phyloP scores from a whole-genome alignment of 441 rosid species.

The Brassica hybrid region DNA sequence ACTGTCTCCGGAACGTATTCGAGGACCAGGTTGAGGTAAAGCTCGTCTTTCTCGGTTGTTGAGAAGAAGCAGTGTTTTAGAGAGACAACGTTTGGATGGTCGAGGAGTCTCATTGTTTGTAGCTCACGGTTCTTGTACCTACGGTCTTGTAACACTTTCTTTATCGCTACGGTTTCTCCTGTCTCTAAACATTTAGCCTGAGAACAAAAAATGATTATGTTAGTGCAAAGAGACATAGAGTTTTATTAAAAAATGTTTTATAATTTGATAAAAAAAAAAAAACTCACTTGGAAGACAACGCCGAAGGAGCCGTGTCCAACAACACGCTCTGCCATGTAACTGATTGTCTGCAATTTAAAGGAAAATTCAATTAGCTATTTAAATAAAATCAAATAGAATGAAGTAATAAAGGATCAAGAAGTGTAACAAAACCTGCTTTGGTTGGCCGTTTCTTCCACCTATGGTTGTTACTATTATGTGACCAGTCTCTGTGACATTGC shows the following conservation, averaged over 20 bases:
- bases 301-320: slow-evolving; percentile 95
- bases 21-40: slow-evolving; percentile 90
- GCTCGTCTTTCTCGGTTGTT: slow-evolving; percentile 90
- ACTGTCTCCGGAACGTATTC: slow-evolving; percentile 99
- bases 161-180: slow-evolving; percentile 96
- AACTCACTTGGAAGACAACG: slow-evolving; percentile 90
- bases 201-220: background rate
- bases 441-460: slow-evolving; percentile 97
- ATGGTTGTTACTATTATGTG: slow-evolving; percentile 95
- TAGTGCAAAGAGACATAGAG: background rate
- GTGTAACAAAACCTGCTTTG: slow-evolving; percentile 70
- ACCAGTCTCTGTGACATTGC: slow-evolving; percentile 50
- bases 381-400: too few relatives aligned
- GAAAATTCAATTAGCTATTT: too few relatives aligned
- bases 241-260: background rate
- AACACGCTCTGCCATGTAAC: slow-evolving; percentile 5
- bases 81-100: slow-evolving; percentile 89
- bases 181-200: slow-evolving; percentile 97
- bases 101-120: slow-evolving; percentile 96
- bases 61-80: slow-evolving; percentile 97
- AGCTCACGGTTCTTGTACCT: slow-evolving; percentile 98
- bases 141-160: slow-evolving; percentile 96
- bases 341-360: background rate
- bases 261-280: slow-evolving; percentile 12
- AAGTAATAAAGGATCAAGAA: background rate